Percentiles rank a stretch among this genome's conserved stretches.
Conservation (phyloP, 1,284 basidiomycete genomes). For the Chalciporus piperatoides region DNA sequence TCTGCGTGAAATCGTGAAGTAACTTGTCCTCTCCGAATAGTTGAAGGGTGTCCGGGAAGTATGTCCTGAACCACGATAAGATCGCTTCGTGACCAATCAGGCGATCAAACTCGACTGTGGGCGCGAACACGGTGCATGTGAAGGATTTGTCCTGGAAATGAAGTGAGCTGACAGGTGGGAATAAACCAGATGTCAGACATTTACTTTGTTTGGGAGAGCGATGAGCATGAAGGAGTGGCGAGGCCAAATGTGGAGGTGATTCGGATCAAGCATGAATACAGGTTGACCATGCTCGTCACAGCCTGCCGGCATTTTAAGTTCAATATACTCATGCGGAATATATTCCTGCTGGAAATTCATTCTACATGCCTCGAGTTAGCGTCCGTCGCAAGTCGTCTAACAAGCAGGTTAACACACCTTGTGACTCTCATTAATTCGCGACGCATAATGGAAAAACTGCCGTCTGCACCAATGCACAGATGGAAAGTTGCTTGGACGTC, state of each 20-base stretch:
- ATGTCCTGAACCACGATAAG: constrained; percentile 71
- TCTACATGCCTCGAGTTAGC: constrained; percentile 42
- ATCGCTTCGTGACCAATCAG: constrained; percentile 60
- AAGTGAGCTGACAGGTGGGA: constrained; percentile 26
- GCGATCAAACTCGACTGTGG: constrained; percentile 72
- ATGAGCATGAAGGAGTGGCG: constrained; percentile 99
- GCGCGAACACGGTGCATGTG: constrained; percentile 92
- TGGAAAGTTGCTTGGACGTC: constrained; percentile 62
- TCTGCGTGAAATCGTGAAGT: constrained; percentile 72
- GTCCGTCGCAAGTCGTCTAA: constrained; percentile 6
- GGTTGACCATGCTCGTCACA: constrained; percentile 55
- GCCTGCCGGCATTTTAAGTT: constrained; percentile 91
- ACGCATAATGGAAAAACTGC: constrained; percentile 82
- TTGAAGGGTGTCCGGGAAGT: constrained; percentile 86
- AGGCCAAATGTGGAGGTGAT: constrained; percentile 99
- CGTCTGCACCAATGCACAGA: constrained; percentile 86
- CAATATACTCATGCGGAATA: constrained; percentile 93
- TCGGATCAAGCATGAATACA: constrained; percentile 83
- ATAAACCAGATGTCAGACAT: constrained; percentile 26
- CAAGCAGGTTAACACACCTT: constrained; percentile 52
- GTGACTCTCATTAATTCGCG: constrained; percentile 87
- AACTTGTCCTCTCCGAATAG: constrained; percentile 81
- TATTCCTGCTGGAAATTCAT: constrained; percentile 95
- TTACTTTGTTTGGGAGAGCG: constrained; percentile 92
- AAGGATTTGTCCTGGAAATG: constrained; percentile 71